Conservation (phyloP, 2,329 filamentous ascomycete species). For the Ophiostoma sp. region DNA sequence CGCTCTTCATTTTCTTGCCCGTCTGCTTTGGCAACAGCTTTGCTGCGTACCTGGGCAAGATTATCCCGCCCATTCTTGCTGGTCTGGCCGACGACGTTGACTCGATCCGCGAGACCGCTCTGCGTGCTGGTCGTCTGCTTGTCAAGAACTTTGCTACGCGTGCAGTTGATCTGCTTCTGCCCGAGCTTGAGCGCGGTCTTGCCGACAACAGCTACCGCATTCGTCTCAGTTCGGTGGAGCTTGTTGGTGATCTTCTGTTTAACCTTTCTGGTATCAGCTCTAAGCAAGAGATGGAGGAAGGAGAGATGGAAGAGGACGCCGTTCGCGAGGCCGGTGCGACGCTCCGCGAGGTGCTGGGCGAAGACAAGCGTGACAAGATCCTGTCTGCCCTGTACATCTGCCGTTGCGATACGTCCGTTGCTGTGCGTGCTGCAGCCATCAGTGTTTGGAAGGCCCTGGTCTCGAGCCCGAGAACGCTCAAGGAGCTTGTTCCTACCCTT, state of each 20-base stretch:
- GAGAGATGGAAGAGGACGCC: slow-evolving; percentile 69
- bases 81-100: slow-evolving; percentile 95
- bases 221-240: slow-evolving; percentile 93
- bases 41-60: slow-evolving; percentile 86
- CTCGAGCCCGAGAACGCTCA: slow-evolving; percentile 82
- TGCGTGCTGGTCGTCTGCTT: slow-evolving; percentile 84
- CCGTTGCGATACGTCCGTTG: slow-evolving; percentile 88
- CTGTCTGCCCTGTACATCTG: slow-evolving; percentile 97
- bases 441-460: slow-evolving; percentile 96
- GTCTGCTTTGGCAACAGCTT: slow-evolving; percentile 99
- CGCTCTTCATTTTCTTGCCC: slow-evolving; percentile 96
- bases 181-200: slow-evolving; percentile 89
- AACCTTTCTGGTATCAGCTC: slow-evolving; percentile 92
- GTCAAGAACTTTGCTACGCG: slow-evolving; percentile 98
- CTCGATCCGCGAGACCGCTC: slow-evolving; percentile 91
- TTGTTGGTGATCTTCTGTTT: slow-evolving; percentile 94
- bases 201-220: slow-evolving; percentile 98
- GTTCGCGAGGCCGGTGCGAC: slow-evolving; percentile 85
- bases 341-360: slow-evolving; percentile 87
- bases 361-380: slow-evolving; percentile 95
- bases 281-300: slow-evolving; percentile 50
- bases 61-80: slow-evolving; percentile 90
- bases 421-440: slow-evolving; percentile 85
- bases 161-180: slow-evolving; percentile 87
- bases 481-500: slow-evolving; percentile 90